These are phyloP conservation scores for Eimeria acervulina DNA, from an alignment of 169 alveolate species.

Conservation along the genomic window DNA sequence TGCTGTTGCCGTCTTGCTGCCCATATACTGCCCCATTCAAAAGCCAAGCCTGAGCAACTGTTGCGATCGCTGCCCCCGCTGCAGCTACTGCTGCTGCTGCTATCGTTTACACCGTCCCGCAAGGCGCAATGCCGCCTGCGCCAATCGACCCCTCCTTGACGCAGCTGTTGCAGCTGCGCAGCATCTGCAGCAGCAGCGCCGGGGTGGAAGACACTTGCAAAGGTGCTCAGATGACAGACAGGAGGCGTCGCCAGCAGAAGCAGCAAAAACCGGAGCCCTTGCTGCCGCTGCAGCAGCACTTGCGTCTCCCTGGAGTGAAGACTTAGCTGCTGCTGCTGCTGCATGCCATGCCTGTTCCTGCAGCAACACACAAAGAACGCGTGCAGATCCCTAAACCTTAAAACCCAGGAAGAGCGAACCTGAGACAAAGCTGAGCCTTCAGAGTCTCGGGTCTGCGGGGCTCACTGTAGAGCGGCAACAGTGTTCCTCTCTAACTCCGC, in stretches of 20 bases:
- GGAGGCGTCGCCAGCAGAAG: slow-evolving; percentile 50
- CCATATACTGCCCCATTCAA: slow-evolving; percentile 34
- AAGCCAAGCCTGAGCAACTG: slow-evolving; percentile 14
- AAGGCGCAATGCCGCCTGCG: background rate
- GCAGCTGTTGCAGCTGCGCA: background rate
- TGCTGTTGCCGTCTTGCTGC: slow-evolving; percentile 59
- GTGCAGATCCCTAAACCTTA: background rate
- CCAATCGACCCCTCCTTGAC: background rate
- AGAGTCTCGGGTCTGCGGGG: background rate
- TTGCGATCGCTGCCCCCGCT: background rate
- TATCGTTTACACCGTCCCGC: background rate
- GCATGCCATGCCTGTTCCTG: slow-evolving; percentile 20
- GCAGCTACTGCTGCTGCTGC: slow-evolving; percentile 46
- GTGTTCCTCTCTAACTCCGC: slow-evolving; percentile 36
- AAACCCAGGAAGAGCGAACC: background rate
- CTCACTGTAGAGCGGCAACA: background rate
- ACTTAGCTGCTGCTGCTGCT: slow-evolving; percentile 5
- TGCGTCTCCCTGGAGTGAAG: slow-evolving; percentile 51
- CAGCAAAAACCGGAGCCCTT: slow-evolving; percentile 26
- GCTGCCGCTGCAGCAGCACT: slow-evolving; percentile 55
- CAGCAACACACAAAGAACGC: background rate
- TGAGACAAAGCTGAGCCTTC: background rate
- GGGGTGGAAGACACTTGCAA: background rate
- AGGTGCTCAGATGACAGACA: background rate
- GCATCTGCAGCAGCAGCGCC: background rate